phyloP scores from a whole-genome alignment of 345 rosid genomes.

The Garcia nutans region DNA sequence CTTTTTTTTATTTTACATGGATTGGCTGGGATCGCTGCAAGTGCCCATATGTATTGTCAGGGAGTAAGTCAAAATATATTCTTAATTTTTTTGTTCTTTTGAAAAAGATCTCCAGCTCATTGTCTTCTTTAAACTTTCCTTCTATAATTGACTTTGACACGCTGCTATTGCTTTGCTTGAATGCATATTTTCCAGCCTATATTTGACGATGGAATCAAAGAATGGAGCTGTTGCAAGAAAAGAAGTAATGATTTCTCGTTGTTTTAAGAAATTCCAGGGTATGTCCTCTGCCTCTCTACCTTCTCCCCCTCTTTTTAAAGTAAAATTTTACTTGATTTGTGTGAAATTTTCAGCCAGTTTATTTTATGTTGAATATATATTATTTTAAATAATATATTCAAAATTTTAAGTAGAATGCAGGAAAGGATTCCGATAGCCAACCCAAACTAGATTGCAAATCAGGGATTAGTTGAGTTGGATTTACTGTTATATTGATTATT shows the following conservation, averaged over 20 bases:
- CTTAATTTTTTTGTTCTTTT: slow-evolving; percentile 12
- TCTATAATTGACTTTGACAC: neutral
- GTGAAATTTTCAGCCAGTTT: neutral
- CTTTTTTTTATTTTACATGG: slow-evolving; percentile 21
- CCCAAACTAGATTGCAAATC: neutral
- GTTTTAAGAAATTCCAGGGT: slow-evolving; percentile 92
- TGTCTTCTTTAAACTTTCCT: slow-evolving; percentile 2
- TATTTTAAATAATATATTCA: too few relatives aligned
- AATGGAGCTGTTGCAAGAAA: slow-evolving; percentile 99
- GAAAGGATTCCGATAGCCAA: too few relatives aligned
- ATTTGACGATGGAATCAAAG: slow-evolving; percentile 95
- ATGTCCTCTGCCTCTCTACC: slow-evolving; percentile 13
- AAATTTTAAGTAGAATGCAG: too few relatives aligned
- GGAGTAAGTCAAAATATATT: slow-evolving; percentile 56
- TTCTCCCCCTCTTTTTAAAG: neutral
- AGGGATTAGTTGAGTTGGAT: neutral
- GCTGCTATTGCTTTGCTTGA: slow-evolving; percentile 3
- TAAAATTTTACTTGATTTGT: neutral
- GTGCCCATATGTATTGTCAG: slow-evolving; percentile 35
- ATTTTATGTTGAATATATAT: neutral
- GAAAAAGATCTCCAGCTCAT: neutral
- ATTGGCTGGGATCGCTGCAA: slow-evolving; percentile 25
- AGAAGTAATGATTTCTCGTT: slow-evolving; percentile 87
- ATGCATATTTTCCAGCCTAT: slow-evolving; percentile 58
- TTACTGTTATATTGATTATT: neutral